Conservation (phyloP, 768 basidiomycete genomes). For the Xanthoconium purpureum region DNA sequence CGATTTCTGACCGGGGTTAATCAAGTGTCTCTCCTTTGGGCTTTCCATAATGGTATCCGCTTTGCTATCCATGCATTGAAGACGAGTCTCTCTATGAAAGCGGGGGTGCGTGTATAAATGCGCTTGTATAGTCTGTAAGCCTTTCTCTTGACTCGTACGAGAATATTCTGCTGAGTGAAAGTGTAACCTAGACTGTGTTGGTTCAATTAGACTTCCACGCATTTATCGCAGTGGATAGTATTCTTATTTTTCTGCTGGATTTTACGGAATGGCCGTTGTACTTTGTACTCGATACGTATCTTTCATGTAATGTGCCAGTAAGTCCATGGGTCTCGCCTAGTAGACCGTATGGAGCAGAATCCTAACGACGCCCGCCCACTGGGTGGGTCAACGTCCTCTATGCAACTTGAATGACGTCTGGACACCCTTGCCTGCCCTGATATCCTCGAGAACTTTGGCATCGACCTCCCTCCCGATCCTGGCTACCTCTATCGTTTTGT, state of each 20-base stretch:
- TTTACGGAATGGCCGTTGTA: slow-evolving; percentile 15
- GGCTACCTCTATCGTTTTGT: slow-evolving; percentile 58
- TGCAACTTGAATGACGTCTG: slow-evolving; percentile 76
- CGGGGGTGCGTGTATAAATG: slow-evolving; percentile 35
- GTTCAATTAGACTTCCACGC: slow-evolving; percentile 4
- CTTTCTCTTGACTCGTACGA: not conserved
- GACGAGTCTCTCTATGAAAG: slow-evolving; percentile 46
- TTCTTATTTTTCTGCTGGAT: slow-evolving; percentile 22
- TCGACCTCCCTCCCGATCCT: slow-evolving; percentile 61
- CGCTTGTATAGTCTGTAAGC: slow-evolving; percentile 2
- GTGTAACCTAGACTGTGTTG: slow-evolving; percentile 1
- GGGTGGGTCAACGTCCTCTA: slow-evolving; percentile 45
- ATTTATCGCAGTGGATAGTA: not conserved
- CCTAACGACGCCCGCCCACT: not conserved
- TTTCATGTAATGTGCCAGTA: slow-evolving; percentile 17
- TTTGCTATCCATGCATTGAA: slow-evolving; percentile 50
- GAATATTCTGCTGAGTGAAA: not conserved
- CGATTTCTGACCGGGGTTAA: slow-evolving; percentile 6
- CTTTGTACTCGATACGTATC: slow-evolving; percentile 20
- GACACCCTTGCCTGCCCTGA: slow-evolving; percentile 70
- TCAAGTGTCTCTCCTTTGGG: slow-evolving; percentile 61
- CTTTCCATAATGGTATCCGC: slow-evolving; percentile 51
- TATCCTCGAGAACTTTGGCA: slow-evolving; percentile 68
- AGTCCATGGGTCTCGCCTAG: not conserved
- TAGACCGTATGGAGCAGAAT: not conserved